These are phyloP conservation scores for Jackrogersella multiformis DNA, from an alignment of 495 filamentous ascomycete species.

Conservation along the genomic window DNA sequence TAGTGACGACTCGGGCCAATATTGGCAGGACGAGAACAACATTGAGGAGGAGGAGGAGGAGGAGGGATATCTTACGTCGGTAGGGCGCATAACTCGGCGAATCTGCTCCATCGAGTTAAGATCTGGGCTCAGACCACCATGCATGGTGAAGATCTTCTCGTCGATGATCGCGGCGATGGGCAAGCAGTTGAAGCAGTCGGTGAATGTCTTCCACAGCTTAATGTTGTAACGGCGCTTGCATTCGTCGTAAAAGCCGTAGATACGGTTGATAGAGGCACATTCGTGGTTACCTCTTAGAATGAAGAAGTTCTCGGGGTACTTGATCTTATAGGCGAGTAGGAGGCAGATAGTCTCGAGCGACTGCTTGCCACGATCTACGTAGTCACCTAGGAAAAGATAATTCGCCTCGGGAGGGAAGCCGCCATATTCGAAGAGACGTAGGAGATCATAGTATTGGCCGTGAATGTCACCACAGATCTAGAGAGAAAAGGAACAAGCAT, in stretches of 20 bases:
- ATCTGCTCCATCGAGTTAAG: conserved; percentile 99
- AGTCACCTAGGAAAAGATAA: conserved; percentile 99
- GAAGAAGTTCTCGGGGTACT: conserved; percentile 99
- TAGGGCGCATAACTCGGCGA: conserved; percentile 97
- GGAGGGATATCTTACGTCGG: conserved; percentile 76
- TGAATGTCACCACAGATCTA: conserved; percentile 99
- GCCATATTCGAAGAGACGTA: conserved; percentile 97
- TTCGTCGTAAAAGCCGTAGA: conserved; percentile 99
- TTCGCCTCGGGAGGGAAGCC: conserved; percentile 99
- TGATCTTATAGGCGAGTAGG: conserved; percentile 99
- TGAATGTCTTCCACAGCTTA: conserved; percentile 99
- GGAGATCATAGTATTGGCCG: conserved; percentile 98
- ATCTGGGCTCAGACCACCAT: conserved; percentile 96
- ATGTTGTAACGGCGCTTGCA: conserved; percentile 99
- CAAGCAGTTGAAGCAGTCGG: conserved; percentile 99
- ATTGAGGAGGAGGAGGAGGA: background rate
- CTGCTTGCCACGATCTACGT: conserved; percentile 99
- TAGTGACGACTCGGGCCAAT: conserved; percentile 38
- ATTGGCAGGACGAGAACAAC: conserved; percentile 12
- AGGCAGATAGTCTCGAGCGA: conserved; percentile 99
- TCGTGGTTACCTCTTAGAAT: conserved; percentile 98
- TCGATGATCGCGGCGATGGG: conserved; percentile 99
- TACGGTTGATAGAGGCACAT: conserved; percentile 99
- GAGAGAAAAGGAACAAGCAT: conserved; percentile 32
- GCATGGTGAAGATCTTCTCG: conserved; percentile 99